Base-by-base conservation (phyloP, 208 protist species). In the Spongospora subterranea region DNA sequence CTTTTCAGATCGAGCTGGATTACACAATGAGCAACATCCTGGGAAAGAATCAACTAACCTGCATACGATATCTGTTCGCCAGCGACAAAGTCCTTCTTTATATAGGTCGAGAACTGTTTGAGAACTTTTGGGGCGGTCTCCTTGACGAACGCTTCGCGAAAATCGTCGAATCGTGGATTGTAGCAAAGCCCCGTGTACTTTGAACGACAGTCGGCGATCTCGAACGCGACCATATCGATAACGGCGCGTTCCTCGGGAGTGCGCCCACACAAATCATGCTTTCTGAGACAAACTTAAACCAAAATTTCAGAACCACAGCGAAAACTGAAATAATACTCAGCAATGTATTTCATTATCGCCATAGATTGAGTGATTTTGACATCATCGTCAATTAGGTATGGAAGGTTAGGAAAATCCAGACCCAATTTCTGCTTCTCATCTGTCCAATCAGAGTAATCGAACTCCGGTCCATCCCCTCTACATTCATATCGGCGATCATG, bases 111-210 rank as follows among this genome's bases (percentile, higher is more conserved):
- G 71, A 82, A 82, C n/a, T 43, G 6, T 20, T 82, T 35, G 17
- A 82, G n/a, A 35, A 82, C 40, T 20, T 6, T 6, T 20, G 71
- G 17, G n/a, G 40, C 40, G n/a, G n/a, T 82, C 71, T 82, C 71
- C 6, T 40, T 35, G 13, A 60, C 24, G 17, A 82, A 43, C 17
- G 6, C n/a, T 6, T 6, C 17, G 6, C 6, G 17, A 6, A 82
- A 43, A 39, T 82, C 35, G 6, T 35, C 13, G 71, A 82, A 82
- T 43, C 35, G 6, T 82, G 6, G 71, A 82, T 82, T 82, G n/a
- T 82, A 82, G 71, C 71, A 82, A 20, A 82, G 71, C 17, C 71
- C 71, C 6, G 71, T 82, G n/a, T 82, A 82, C 71, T 82, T 82
- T 20, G 35, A 35, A n/a, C 71, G 71, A 13, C 35, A 35, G n/a